phyloP scores from a whole-genome alignment of 345 rosid species.

The Capsella bursapastoris region DNA sequence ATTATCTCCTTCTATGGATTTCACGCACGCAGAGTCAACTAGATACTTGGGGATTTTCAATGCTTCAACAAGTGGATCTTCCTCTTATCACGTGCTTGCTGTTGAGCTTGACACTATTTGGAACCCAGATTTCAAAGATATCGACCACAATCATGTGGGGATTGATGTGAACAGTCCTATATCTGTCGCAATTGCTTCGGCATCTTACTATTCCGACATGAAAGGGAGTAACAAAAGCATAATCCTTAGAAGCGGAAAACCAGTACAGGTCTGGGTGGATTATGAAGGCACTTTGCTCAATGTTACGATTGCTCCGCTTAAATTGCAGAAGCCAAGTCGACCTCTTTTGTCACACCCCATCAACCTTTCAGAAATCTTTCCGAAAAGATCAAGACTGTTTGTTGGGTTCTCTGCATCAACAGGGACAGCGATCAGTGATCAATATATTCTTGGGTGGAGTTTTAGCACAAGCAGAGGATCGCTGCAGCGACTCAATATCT shows the following conservation, averaged over 20 bases:
- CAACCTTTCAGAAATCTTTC: conserved; percentile 50
- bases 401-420: conserved; percentile 78
- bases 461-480: conserved; percentile 53
- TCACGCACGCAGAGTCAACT: conserved; percentile 19
- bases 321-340: conserved; percentile 43
- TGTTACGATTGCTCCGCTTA: conserved; percentile 55
- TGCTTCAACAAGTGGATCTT: conserved; percentile 30
- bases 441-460: conserved; percentile 72
- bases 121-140: conserved; percentile 54
- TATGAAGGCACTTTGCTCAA: conserved; percentile 53
- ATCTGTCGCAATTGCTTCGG: conserved; percentile 47
- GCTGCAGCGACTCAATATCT: conserved; percentile 43
- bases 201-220: conserved; percentile 47
- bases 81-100: conserved; percentile 51
- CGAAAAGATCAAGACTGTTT: conserved; percentile 41
- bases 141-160: conserved; percentile 57
- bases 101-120: conserved; percentile 65
- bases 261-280: conserved; percentile 69
- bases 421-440: conserved; percentile 46
- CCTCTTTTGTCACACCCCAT: conserved; percentile 57
- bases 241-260: conserved; percentile 47
- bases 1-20: conserved; percentile 45
- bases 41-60: conserved; percentile 62
- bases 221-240: conserved; percentile 36
- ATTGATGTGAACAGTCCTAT: conserved; percentile 55